A percentile compares a stretch with the other conserved stretches of the same genome.
Conservation (phyloP, 305 asterid genomes). For the Solanum hybrid region DNA sequence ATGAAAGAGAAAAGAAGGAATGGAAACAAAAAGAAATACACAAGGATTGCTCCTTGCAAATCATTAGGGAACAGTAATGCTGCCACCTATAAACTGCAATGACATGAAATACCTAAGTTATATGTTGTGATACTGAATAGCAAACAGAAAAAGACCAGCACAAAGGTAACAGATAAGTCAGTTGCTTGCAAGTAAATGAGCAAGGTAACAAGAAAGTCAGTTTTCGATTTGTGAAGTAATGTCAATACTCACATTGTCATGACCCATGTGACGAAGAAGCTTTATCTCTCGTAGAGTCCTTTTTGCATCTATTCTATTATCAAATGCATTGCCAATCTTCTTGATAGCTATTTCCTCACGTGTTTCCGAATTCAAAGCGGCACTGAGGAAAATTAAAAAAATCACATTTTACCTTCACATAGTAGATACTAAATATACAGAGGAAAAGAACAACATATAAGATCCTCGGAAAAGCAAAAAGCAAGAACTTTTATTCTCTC, state of each 20-base stretch:
- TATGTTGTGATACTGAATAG: neutral
- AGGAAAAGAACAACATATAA: neutral
- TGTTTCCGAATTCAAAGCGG: slow-evolving; percentile 83
- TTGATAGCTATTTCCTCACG: slow-evolving; percentile 88
- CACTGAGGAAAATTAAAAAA: slow-evolving; percentile 30
- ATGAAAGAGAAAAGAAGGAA: neutral
- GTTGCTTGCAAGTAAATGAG: neutral
- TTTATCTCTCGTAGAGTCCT: slow-evolving; percentile 84
- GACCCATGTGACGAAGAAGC: slow-evolving; percentile 86
- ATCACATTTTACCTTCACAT: slow-evolving; percentile 17
- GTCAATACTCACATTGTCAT: slow-evolving; percentile 54
- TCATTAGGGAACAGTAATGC: neutral
- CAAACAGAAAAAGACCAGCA: neutral
- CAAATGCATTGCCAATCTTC: slow-evolving; percentile 96
- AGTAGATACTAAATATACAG: neutral
- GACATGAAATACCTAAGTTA: neutral
- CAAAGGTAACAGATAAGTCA: neutral
- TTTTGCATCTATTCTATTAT: slow-evolving; percentile 85
- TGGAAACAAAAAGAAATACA: neutral
- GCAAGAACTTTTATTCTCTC: neutral
- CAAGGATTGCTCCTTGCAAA: neutral
- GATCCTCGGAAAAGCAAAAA: neutral
- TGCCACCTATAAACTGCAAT: neutral
- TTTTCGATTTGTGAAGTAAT: neutral
- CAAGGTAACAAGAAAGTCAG: neutral